Base-by-base conservation (phyloP, 371 early-diverging fungal genomes). In the Mucor irregularis region DNA sequence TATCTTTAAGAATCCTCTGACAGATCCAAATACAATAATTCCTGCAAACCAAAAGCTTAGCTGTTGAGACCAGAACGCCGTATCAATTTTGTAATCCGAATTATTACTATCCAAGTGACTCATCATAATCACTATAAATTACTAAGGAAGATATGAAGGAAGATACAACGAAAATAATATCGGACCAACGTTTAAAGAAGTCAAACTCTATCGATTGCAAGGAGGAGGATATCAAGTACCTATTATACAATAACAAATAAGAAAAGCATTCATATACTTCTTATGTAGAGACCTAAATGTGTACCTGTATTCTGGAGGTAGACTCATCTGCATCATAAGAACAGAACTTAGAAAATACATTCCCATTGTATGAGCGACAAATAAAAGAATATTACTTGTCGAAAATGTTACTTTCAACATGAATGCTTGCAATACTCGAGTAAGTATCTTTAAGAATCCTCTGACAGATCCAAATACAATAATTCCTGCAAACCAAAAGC, bases 171-270 rank as follows among this genome's bases (percentile, higher is more conserved):
- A 94, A 93, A 13, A 95, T 93, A 19, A 90, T 81, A 69, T 96
- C 97, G 56, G 94, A 95, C 97, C 97, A 96, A 26, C 85, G 88
- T 51, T 87, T 82, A 66, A 94, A 96, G 66, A 91, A 95, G 64
- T 90, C 80, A 59, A 95, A 94, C 46, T 92, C 89, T 26, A 90
- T 82, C 10, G 84, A 72, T 1, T 86, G 85, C 43, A 96, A 60
- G 0, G 91, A 88, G 6, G 83, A 83, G 0, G 91, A 86, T 43
- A 95, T 87, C 50, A 92, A 84, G 16, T 86, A 78, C 25, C 92
- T 86, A 53, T 45, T n/a, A n/a, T n/a, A n/a, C n/a, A n/a, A 43
- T 44, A 53, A 28, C 42, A 37, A 52, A 19, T 33, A 5, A 42
- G 40, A 25, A 22, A 35, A 26, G n/a, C n/a, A n/a, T n/a, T n/a